Percentiles rank a stretch among this genome's conserved stretches.
Evolutionary conservation across 257 asterid genomes (phyloP).

Genomic region (Avicennia marina): DNA sequence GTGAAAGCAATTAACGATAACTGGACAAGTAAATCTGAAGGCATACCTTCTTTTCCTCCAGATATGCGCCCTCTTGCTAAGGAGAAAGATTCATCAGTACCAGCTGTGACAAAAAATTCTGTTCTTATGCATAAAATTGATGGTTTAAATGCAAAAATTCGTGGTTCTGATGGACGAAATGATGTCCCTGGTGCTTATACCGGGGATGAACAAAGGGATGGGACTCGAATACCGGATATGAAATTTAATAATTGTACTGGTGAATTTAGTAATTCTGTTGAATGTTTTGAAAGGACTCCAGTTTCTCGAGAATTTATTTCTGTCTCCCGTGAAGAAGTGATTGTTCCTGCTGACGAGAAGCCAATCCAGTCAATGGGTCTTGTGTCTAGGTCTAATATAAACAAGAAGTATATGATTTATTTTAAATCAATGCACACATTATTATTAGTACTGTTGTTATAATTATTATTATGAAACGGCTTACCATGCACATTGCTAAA

Average conservation of each 20-base stretch:
- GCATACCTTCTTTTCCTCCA: slow-evolving; percentile 31
- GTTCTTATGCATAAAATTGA: slow-evolving; percentile 75
- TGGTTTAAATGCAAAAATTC: slow-evolving; percentile 72
- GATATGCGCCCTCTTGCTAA: slow-evolving; percentile 26
- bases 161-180: slow-evolving; percentile 57
- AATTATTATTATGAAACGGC: too few relatives aligned
- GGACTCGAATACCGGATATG: slow-evolving; percentile 28
- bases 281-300: slow-evolving; percentile 26
- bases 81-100: slow-evolving; percentile 35
- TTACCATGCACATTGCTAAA: slow-evolving; percentile 14
- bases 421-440: too few relatives aligned
- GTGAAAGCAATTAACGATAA: slow-evolving; percentile 35
- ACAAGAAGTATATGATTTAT: not conserved
- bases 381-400: slow-evolving; percentile 46
- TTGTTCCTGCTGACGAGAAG: slow-evolving; percentile 34
- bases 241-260: slow-evolving; percentile 22
- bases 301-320: slow-evolving; percentile 28
- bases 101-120: slow-evolving; percentile 40
- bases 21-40: slow-evolving; percentile 33
- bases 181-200: slow-evolving; percentile 29
- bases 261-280: slow-evolving; percentile 31
- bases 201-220: slow-evolving; percentile 38
- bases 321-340: slow-evolving; percentile 29
- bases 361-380: slow-evolving; percentile 37
- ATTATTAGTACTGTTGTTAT: too few relatives aligned